These are phyloP conservation scores for Eucalyptus curtisii DNA, from an alignment of 345 rosid species.

Conservation along the genomic window DNA sequence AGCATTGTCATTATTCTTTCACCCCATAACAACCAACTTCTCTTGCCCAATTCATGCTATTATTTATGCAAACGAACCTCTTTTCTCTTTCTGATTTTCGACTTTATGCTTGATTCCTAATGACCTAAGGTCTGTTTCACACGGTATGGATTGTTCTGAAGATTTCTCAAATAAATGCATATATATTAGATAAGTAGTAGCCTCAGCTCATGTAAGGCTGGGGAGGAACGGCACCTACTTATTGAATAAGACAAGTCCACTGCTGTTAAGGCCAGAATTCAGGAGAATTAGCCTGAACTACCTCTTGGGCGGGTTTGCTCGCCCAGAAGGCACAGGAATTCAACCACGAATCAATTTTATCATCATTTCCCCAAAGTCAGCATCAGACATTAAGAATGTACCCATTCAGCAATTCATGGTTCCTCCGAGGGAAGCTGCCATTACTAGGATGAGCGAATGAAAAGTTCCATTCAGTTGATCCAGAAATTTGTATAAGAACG, in stretches of 20 bases:
- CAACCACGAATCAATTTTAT: neutral
- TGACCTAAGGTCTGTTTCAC: neutral
- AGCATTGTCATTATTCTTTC: neutral
- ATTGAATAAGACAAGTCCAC: neutral
- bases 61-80: neutral
- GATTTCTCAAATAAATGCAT: neutral
- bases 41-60: neutral
- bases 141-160: neutral
- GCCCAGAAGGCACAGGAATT: neutral
- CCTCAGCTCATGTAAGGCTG: neutral
- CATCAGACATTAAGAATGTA: neutral
- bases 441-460: neutral
- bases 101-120: neutral
- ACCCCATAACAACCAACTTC: neutral
- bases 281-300: neutral
- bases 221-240: neutral
- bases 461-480: neutral
- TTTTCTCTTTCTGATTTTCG: neutral
- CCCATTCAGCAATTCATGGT: neutral
- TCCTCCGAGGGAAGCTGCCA: neutral
- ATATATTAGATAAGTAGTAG: neutral
- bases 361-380: neutral
- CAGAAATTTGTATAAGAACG: neutral
- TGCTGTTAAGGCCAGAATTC: neutral
- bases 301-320: neutral